These are phyloP conservation scores for Teunomyces atbi DNA, from an alignment of 805 yeast species.

Conservation along the genomic window DNA sequence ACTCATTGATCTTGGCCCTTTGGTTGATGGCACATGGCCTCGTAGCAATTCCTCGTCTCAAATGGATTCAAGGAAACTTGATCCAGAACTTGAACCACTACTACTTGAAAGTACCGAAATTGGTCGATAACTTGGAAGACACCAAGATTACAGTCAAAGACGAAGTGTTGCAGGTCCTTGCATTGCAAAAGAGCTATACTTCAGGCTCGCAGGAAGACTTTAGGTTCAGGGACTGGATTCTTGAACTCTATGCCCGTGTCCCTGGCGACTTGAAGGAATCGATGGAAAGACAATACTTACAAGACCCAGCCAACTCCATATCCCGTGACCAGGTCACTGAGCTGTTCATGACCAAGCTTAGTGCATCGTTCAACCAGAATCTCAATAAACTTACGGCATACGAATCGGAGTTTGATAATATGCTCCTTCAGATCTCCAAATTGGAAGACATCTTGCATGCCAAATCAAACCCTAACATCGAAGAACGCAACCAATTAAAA, in stretches of 20 bases:
- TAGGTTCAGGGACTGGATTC: conserved; percentile 64
- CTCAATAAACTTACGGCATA: conserved; percentile 53
- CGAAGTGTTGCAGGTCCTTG: conserved; percentile 55
- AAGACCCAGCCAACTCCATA: conserved; percentile 18
- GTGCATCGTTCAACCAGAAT: conserved; percentile 51
- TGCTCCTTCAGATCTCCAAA: conserved; percentile 47
- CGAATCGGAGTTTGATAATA: conserved; percentile 54
- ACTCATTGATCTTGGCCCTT: conserved; percentile 68
- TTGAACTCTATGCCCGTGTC: conserved; percentile 47
- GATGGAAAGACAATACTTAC: conserved; percentile 30
- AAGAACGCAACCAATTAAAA: conserved; percentile 14
- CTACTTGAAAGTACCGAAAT: conserved; percentile 55
- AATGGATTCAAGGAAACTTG: conserved; percentile 36
- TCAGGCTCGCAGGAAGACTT: conserved; percentile 26
- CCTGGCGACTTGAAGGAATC: conserved; percentile 37
- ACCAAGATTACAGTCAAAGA: conserved; percentile 62
- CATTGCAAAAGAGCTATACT: conserved; percentile 48
- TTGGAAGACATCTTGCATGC: conserved; percentile 61
- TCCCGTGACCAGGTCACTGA: conserved; percentile 36
- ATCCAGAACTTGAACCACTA: conserved; percentile 28
- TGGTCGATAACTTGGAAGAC: conserved; percentile 63
- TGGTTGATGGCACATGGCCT: conserved; percentile 88
- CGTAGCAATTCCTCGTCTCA: conserved; percentile 59
- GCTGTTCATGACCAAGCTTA: conserved; percentile 48
- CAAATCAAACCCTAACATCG: conserved; percentile 16